Evolutionary conservation across 73 alveolate genomes (phyloP).

Genomic region (Paramecium biaurelia): DNA sequence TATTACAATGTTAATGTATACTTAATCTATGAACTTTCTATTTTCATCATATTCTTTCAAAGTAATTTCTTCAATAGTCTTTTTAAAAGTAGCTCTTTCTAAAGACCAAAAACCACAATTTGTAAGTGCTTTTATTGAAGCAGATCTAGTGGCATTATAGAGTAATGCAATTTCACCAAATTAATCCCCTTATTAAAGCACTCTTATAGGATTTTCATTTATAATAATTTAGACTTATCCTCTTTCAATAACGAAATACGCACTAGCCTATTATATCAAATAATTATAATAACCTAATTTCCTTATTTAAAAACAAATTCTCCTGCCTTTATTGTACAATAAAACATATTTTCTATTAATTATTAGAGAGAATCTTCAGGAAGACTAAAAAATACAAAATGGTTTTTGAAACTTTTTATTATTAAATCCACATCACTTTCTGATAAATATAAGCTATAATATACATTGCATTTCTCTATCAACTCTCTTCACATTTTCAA

Average conservation of each 20-base stretch:
- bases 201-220: conserved; percentile 74
- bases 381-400: conserved; percentile 51
- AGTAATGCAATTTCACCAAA: conserved; percentile 97
- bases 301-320: conserved; percentile 56
- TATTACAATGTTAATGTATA: background rate
- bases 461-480: conserved; percentile 25
- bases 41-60: conserved; percentile 64
- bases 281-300: background rate
- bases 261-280: conserved; percentile 22
- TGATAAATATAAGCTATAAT: background rate
- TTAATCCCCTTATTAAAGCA: conserved; percentile 82
- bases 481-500: conserved; percentile 30
- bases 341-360: conserved; percentile 45
- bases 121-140: conserved; percentile 85
- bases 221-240: conserved; percentile 66
- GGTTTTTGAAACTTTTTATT: conserved; percentile 34
- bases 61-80: conserved; percentile 84
- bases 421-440: conserved; percentile 42
- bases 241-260: conserved; percentile 56
- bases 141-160: conserved; percentile 96
- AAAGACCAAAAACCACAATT: conserved; percentile 83
- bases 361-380: conserved; percentile 7
- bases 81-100: conserved; percentile 88
- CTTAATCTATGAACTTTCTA: conserved; percentile 58
- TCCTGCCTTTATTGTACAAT: conserved; percentile 36